Evolutionary conservation across 2,329 filamentous ascomycete genomes (phyloP).

Genomic region (Xylaria sp.): DNA sequence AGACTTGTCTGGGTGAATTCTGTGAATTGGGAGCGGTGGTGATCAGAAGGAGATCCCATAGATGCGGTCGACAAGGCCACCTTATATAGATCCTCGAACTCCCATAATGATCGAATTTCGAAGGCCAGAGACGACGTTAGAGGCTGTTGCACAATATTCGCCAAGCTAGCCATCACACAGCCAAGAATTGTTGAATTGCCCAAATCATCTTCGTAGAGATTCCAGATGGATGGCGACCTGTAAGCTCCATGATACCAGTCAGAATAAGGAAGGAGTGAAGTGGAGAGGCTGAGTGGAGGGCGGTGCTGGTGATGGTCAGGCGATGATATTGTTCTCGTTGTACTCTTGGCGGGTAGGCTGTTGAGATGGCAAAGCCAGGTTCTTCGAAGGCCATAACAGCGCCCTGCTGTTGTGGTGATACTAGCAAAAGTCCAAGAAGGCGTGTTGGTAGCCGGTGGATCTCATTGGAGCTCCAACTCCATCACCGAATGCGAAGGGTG

Average conservation of each 20-base stretch:
- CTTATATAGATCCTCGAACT: constrained; percentile 22
- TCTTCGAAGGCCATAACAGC: background rate
- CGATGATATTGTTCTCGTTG: constrained; percentile 9
- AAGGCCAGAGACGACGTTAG: constrained; percentile 19
- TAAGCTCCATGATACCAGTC: constrained; percentile 25
- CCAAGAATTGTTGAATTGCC: constrained; percentile 31
- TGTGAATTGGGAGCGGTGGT: constrained; percentile 18
- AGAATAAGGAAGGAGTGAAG: constrained; percentile 37
- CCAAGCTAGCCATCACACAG: constrained; percentile 24
- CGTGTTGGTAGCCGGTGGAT: background rate
- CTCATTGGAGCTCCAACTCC: background rate
- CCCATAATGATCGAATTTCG: background rate
- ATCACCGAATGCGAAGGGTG: background rate
- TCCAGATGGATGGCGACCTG: constrained; percentile 6
- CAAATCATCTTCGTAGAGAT: constrained; percentile 25
- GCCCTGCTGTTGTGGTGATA: background rate
- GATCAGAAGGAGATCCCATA: background rate
- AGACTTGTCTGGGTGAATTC: background rate
- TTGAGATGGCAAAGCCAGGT: constrained; percentile 3
- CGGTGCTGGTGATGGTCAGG: constrained; percentile 4
- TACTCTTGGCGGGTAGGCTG: constrained; percentile 20
- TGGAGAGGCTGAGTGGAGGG: constrained; percentile 1
- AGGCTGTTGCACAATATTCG: constrained; percentile 25
- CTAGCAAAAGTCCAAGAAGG: background rate
- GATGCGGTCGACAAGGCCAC: background rate